phyloP scores from a whole-genome alignment of 352 stramenopile species.

The Globisporangium middletonii region DNA sequence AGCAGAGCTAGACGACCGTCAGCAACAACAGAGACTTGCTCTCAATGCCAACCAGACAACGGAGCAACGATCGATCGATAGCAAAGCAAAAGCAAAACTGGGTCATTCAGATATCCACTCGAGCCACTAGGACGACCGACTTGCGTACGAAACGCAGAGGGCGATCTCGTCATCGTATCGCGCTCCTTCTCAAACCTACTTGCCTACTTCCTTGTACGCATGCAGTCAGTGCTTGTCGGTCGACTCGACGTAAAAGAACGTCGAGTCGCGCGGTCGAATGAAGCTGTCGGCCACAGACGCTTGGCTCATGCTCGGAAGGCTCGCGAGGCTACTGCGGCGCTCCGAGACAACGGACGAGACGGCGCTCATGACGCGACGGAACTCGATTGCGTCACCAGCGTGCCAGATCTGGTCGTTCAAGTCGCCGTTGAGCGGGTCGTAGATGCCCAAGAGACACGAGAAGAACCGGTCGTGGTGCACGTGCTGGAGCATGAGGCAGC shows the following conservation, averaged over 20 bases:
- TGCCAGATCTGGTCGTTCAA: slow-evolving; percentile 76
- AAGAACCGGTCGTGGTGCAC: slow-evolving; percentile 88
- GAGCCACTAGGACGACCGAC: too few relatives aligned
- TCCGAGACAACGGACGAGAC: slow-evolving; percentile 61
- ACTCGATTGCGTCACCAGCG: slow-evolving; percentile 50
- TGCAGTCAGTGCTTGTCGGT: neutral
- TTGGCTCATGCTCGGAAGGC: slow-evolving; percentile 16
- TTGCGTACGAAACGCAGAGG: too few relatives aligned
- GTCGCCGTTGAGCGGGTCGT: slow-evolving; percentile 68
- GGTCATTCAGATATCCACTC: too few relatives aligned
- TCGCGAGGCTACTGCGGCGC: slow-evolving; percentile 43
- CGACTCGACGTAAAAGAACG: slow-evolving; percentile 64
- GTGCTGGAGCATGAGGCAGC: slow-evolving; percentile 84
- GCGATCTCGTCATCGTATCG: too few relatives aligned
- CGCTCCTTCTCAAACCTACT: neutral
- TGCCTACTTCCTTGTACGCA: neutral
- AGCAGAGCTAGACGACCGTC: too few relatives aligned
- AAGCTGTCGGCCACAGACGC: slow-evolving; percentile 26
- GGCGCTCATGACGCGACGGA: slow-evolving; percentile 67
- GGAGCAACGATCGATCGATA: too few relatives aligned
- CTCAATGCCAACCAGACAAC: too few relatives aligned
- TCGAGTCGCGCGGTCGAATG: slow-evolving; percentile 56
- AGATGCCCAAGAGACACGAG: slow-evolving; percentile 75
- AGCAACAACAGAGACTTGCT: too few relatives aligned
- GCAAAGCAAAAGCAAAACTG: too few relatives aligned